These are phyloP conservation scores for Lachancea nothofagi DNA, from an alignment of 805 yeast genomes.

Conservation along the genomic window DNA sequence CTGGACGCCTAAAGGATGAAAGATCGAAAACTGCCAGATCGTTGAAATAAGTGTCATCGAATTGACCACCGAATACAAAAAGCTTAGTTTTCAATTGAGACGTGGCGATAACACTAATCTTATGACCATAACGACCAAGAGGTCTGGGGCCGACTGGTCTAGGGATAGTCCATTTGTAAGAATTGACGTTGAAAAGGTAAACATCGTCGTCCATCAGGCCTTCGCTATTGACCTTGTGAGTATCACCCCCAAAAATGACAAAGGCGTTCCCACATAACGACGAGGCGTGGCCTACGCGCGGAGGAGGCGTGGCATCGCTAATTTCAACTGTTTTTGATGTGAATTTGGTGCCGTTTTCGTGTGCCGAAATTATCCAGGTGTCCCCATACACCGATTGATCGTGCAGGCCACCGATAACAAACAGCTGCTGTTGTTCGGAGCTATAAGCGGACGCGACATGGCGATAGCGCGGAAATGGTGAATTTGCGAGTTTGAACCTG, in stretches of 20 bases:
- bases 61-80: conserved; percentile 92
- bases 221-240: conserved; percentile 68
- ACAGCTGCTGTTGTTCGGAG: conserved; percentile 75
- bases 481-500: conserved; percentile 53
- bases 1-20: conserved; percentile 75
- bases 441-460: conserved; percentile 78
- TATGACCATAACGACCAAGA: conserved; percentile 90
- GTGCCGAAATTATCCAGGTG: conserved; percentile 72
- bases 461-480: conserved; percentile 93
- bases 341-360: conserved; percentile 36
- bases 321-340: conserved; percentile 55
- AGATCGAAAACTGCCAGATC: conserved; percentile 85
- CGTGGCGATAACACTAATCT: conserved; percentile 68
- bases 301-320: conserved; percentile 80
- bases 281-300: conserved; percentile 93
- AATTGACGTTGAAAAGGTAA: conserved; percentile 76
- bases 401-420: conserved; percentile 90
- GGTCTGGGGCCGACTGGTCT: conserved; percentile 73
- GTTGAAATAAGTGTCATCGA: conserved; percentile 73
- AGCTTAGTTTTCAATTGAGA: conserved; percentile 54
- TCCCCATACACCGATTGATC: conserved; percentile 93
- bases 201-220: conserved; percentile 85
- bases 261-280: conserved; percentile 92
- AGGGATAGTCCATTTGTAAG: conserved; percentile 75
- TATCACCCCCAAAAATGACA: conserved; percentile 95